These are phyloP conservation scores for Microsporum ferrugineum DNA, from an alignment of 2,329 filamentous ascomycete species.

Conservation along the genomic window DNA sequence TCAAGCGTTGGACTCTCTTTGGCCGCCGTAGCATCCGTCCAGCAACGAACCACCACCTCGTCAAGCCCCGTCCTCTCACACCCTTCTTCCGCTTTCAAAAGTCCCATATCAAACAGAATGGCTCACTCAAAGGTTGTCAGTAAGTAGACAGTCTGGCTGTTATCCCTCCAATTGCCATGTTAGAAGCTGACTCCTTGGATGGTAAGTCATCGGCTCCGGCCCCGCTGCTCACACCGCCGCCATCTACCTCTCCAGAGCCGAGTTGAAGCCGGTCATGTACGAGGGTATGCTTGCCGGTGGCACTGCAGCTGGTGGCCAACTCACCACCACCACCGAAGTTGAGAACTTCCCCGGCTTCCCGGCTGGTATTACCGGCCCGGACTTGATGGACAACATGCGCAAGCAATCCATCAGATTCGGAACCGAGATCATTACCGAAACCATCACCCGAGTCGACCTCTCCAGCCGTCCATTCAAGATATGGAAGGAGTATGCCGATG, in stretches of 20 bases:
- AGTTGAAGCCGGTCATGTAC: conserved; percentile 89
- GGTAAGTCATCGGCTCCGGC: conserved; percentile 72
- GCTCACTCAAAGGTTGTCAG: conserved; percentile 93
- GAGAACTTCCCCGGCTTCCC: conserved; percentile 98
- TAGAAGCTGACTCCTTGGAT: neutral
- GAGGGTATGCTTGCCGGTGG: conserved; percentile 97
- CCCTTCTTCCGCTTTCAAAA: conserved; percentile 24
- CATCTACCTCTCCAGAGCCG: conserved; percentile 87
- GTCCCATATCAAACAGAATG: conserved; percentile 37
- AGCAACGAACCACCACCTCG: conserved; percentile 45
- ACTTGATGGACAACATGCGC: conserved; percentile 94
- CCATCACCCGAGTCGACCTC: conserved; percentile 78
- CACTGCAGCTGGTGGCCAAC: conserved; percentile 87
- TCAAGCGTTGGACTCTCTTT: conserved; percentile 62
- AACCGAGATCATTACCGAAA: conserved; percentile 86
- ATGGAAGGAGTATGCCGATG: conserved; percentile 78
- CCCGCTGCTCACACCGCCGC: conserved; percentile 95
- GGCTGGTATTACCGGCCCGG: conserved; percentile 70
- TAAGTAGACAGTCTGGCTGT: conserved; percentile 38
- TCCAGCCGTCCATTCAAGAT: conserved; percentile 78
- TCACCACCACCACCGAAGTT: conserved; percentile 95
- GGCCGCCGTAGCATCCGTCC: conserved; percentile 57
- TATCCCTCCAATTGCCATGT: neutral
- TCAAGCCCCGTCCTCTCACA: conserved; percentile 23
- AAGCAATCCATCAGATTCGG: conserved; percentile 84